phyloP scores from a whole-genome alignment of 2,329 filamentous ascomycete genomes.

The Macrophomina phaseolina region DNA sequence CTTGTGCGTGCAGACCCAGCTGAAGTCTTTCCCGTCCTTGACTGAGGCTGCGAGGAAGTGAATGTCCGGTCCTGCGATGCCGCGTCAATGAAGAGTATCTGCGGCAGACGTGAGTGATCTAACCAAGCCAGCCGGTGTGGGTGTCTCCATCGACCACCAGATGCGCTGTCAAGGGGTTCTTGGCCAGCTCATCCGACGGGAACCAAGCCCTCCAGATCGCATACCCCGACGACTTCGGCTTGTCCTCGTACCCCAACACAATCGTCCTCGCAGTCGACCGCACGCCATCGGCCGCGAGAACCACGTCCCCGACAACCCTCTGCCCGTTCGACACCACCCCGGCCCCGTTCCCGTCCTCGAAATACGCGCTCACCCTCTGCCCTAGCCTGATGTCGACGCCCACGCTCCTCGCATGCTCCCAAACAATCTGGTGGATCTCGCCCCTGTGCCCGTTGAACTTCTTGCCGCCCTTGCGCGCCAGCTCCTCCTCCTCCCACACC shows the following conservation, averaged over 20 bases:
- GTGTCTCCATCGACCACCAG: slow-evolving; percentile 39
- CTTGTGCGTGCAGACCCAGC: slow-evolving; percentile 44
- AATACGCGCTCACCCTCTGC: slow-evolving; percentile 53
- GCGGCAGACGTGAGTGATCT: too few species aligned
- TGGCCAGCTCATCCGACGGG: slow-evolving; percentile 37
- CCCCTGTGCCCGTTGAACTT: slow-evolving; percentile 67
- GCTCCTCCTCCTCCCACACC: slow-evolving; percentile 41
- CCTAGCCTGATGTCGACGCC: slow-evolving; percentile 61
- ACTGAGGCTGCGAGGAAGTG: slow-evolving; percentile 44
- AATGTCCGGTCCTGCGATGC: slow-evolving; percentile 35
- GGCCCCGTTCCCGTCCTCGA: slow-evolving; percentile 58
- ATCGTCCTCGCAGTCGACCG: slow-evolving; percentile 58
- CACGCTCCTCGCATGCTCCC: slow-evolving; percentile 60
- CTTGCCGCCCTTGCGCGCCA: slow-evolving; percentile 49
- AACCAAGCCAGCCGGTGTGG: slow-evolving; percentile 34
- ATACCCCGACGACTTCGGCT: slow-evolving; percentile 59
- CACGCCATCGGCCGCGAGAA: slow-evolving; percentile 61
- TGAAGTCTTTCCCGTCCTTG: slow-evolving; percentile 43
- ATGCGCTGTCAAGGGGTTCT: slow-evolving; percentile 40
- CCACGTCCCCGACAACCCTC: slow-evolving; percentile 53
- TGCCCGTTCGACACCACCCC: slow-evolving; percentile 59
- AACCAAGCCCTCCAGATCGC: slow-evolving; percentile 59
- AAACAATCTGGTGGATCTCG: slow-evolving; percentile 64
- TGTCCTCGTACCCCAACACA: slow-evolving; percentile 59
- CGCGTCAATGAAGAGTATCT: background rate